A percentile compares a stretch with the other conserved stretches of the same genome.
These are phyloP conservation scores for Purshia tridentata DNA, from an alignment of 306 rosid genomes.

Conservation along the genomic window DNA sequence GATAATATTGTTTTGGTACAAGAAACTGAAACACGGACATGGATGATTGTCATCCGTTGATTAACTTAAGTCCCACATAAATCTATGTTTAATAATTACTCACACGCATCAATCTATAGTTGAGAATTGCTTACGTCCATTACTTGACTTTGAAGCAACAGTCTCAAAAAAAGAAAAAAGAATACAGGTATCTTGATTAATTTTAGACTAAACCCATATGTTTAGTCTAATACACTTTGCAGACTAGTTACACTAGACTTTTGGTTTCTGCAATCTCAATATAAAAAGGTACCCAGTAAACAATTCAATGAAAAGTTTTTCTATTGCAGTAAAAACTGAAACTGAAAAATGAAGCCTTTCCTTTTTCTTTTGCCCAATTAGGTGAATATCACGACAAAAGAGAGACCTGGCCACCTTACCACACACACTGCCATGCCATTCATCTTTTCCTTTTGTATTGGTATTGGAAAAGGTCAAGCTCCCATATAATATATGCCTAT, in stretches of 20 bases:
- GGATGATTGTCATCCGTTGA: too few relatives aligned
- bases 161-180: not conserved
- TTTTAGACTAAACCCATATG: not conserved
- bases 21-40: not conserved
- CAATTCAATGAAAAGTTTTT: constrained; percentile 20
- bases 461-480: constrained; percentile 58
- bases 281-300: constrained; percentile 20
- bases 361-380: constrained; percentile 22
- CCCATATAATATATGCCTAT: constrained; percentile 14
- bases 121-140: too few relatives aligned
- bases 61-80: too few relatives aligned
- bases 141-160: too few relatives aligned
- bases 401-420: constrained; percentile 43
- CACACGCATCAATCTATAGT: too few relatives aligned
- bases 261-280: constrained; percentile 24
- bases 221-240: not conserved
- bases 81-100: too few relatives aligned
- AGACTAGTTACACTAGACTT: constrained; percentile 12
- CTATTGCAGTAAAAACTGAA: constrained; percentile 31
- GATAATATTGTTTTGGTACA: not conserved
- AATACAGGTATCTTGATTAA: not conserved
- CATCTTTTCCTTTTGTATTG: constrained; percentile 51
- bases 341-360: constrained; percentile 47
- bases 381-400: constrained; percentile 59
- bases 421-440: not conserved